phyloP scores from a whole-genome alignment of 768 basidiomycete genomes.

The Suillus lakei region DNA sequence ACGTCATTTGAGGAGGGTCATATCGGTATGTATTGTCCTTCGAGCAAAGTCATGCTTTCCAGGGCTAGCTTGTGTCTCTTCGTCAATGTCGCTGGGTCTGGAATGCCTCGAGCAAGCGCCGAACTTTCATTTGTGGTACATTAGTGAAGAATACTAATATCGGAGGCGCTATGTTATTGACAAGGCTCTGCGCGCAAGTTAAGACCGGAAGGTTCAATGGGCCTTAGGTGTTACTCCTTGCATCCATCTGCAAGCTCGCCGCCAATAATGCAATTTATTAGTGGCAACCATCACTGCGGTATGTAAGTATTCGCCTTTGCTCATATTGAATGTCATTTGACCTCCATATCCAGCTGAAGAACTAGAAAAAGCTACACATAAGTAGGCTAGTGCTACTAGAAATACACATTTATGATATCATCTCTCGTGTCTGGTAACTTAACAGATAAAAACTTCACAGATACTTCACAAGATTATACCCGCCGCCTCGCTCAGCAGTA shows the following conservation, averaged over 20 bases:
- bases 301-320: neutral
- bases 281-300: neutral
- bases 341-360: neutral
- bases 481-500: conserved; percentile 35
- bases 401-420: neutral
- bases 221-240: neutral
- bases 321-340: neutral
- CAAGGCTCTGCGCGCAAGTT: conserved; percentile 65
- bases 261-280: neutral
- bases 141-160: conserved; percentile 71
- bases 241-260: neutral
- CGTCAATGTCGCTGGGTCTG: conserved; percentile 85
- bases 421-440: neutral
- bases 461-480: conserved; percentile 31
- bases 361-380: neutral
- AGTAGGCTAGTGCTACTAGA: neutral
- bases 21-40: conserved; percentile 65
- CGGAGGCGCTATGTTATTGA: conserved; percentile 44
- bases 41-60: conserved; percentile 44
- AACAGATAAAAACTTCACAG: conserved; percentile 15
- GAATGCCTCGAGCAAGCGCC: conserved; percentile 79
- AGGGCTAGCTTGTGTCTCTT: conserved; percentile 84
- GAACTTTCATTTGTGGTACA: conserved; percentile 77
- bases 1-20: conserved; percentile 92
- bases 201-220: neutral